Evolutionary conservation across 179 eudicot species (phyloP).

Genomic region (Nepenthes alata): DNA sequence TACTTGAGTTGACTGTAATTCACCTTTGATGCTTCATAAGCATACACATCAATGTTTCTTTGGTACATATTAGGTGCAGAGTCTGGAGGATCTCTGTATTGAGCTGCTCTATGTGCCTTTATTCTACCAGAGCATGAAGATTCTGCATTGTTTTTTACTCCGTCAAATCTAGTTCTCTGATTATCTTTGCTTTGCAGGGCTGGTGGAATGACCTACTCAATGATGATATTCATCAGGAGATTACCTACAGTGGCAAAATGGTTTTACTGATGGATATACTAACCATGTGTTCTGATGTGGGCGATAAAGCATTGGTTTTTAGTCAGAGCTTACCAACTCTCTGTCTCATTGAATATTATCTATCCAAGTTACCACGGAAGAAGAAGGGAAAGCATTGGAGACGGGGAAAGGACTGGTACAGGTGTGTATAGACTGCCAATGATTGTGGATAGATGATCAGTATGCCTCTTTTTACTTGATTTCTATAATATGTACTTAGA

Average conservation of each 20-base stretch:
- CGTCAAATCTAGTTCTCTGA: not conserved
- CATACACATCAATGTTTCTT: not conserved
- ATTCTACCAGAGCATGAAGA: not conserved
- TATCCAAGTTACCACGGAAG: conserved; percentile 44
- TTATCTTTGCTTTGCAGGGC: conserved; percentile 36
- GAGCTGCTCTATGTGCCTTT: not conserved
- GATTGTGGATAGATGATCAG: not conserved
- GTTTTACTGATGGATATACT: conserved; percentile 85
- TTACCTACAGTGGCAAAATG: conserved; percentile 91
- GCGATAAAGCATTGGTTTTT: conserved; percentile 86
- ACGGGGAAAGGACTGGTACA: conserved; percentile 92
- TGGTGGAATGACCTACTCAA: conserved; percentile 87
- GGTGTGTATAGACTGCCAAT: conserved; percentile 38
- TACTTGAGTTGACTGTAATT: too few species aligned
- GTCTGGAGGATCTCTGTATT: not conserved
- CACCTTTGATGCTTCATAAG: too few species aligned
- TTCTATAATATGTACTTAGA: not conserved
- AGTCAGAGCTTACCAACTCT: conserved; percentile 89
- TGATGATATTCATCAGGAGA: conserved; percentile 40
- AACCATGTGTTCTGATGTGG: conserved; percentile 51
- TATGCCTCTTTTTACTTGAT: not conserved
- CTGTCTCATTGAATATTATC: conserved; percentile 65
- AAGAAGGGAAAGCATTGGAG: conserved; percentile 71
- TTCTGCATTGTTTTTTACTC: not conserved
- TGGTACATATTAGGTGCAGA: not conserved